phyloP scores from a whole-genome alignment of 805 yeast genomes.

The Saccharomycopsis fibuligera region DNA sequence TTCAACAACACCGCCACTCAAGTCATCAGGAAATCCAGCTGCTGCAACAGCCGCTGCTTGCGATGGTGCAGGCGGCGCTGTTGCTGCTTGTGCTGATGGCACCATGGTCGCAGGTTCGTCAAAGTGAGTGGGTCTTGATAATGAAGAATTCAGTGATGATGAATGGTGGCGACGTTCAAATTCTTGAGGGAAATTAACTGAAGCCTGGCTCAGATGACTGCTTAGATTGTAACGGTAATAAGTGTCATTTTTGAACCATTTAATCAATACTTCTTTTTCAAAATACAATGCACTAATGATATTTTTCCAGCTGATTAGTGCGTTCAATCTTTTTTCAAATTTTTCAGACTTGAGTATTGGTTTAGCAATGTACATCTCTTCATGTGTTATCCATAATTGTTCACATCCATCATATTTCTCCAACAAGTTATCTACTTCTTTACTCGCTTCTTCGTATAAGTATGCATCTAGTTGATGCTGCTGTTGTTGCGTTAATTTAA shows the following conservation, averaged over 20 bases:
- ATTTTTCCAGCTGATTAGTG: constrained; percentile 78
- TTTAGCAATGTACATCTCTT: constrained; percentile 73
- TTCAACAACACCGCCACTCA: not conserved
- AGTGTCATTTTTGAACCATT: constrained; percentile 42
- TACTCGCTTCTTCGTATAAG: constrained; percentile 32
- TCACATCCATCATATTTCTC: constrained; percentile 61
- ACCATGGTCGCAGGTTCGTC: not conserved
- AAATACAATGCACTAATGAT: constrained; percentile 62
- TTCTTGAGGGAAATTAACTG: not conserved
- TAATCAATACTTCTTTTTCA: constrained; percentile 52
- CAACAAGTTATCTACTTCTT: constrained; percentile 50
- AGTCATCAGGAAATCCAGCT: too few species aligned
- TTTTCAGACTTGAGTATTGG: constrained; percentile 61
- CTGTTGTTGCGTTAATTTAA: constrained; percentile 6
- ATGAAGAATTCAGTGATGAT: constrained; percentile 7
- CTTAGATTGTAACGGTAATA: not conserved
- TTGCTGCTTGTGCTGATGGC: too few species aligned
- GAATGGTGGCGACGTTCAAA: not conserved
- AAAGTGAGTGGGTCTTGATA: not conserved
- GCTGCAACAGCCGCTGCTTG: too few species aligned
- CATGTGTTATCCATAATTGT: constrained; percentile 70
- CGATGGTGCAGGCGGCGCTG: too few species aligned
- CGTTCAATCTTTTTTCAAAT: constrained; percentile 62
- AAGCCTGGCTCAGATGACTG: not conserved
- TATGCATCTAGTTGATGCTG: constrained; percentile 6